These are phyloP conservation scores for Trichaptum fuscoviolaceum DNA, from an alignment of 768 basidiomycete species.

Conservation along the genomic window DNA sequence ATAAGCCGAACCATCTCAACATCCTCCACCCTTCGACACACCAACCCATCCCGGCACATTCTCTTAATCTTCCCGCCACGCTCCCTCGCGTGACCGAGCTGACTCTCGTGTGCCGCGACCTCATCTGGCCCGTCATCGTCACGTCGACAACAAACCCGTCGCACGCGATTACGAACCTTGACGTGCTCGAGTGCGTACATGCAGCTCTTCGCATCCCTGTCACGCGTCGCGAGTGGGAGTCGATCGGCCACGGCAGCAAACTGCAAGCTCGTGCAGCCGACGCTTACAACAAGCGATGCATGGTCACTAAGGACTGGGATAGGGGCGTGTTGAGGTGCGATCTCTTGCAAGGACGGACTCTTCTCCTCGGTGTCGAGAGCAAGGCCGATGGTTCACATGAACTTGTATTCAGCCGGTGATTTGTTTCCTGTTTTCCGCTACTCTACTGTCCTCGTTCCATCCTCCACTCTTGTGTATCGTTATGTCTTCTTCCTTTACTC, in stretches of 20 bases:
- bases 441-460: not conserved
- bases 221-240: conserved; percentile 61
- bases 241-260: conserved; percentile 48
- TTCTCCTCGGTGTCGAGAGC: conserved; percentile 52
- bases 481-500: not conserved
- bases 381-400: conserved; percentile 37
- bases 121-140: conserved; percentile 59
- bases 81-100: conserved; percentile 45
- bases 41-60: conserved; percentile 47
- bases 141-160: conserved; percentile 23
- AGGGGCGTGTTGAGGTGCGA: conserved; percentile 63
- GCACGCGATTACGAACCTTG: conserved; percentile 49
- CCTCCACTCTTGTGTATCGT: conserved; percentile 1
- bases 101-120: conserved; percentile 44
- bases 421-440: not conserved
- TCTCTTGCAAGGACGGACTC: conserved; percentile 58
- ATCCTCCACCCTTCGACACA: conserved; percentile 52
- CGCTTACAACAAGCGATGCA: conserved; percentile 60
- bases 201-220: conserved; percentile 49
- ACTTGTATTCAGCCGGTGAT: conserved; percentile 36
- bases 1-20: conserved; percentile 51
- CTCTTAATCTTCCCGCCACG: conserved; percentile 58
- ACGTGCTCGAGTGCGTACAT: conserved; percentile 58
- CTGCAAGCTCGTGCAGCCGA: conserved; percentile 53
- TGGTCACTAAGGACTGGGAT: conserved; percentile 58